Percentiles rank a stretch among this genome's conserved stretches.
Conservation (phyloP, 2,329 filamentous ascomycete species). For the Raffaelea ambrosiae region DNA sequence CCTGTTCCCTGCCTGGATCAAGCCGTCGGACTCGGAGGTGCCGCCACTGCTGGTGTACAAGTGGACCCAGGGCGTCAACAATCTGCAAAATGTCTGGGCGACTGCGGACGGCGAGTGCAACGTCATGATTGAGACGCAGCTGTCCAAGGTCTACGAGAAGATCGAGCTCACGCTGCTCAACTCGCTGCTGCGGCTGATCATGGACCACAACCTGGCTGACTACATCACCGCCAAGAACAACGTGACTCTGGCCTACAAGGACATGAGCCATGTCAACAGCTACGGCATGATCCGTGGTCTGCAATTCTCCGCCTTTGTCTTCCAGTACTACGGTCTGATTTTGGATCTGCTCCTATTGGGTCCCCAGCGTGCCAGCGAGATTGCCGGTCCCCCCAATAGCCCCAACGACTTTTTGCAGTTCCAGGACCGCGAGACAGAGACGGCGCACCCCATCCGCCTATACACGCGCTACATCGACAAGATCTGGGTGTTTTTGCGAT, state of each 20-base stretch:
- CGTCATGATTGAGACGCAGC: constrained; percentile 94
- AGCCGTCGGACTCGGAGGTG: constrained; percentile 96
- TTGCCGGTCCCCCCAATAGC: constrained; percentile 85
- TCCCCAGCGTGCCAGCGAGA: constrained; percentile 92
- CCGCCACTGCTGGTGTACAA: constrained; percentile 93
- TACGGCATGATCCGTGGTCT: constrained; percentile 97
- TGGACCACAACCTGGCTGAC: constrained; percentile 98
- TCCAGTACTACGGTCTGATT: constrained; percentile 96
- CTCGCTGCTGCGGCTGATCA: constrained; percentile 84
- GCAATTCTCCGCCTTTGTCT: constrained; percentile 97
- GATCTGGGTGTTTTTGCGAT: constrained; percentile 96
- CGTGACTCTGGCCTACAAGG: constrained; percentile 97
- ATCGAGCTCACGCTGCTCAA: constrained; percentile 95
- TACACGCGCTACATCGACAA: constrained; percentile 97
- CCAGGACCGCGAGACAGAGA: constrained; percentile 85
- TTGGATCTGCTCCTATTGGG: constrained; percentile 88
- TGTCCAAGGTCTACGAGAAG: constrained; percentile 99
- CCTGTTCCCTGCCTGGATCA: constrained; percentile 97
- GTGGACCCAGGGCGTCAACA: constrained; percentile 99
- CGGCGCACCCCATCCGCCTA: constrained; percentile 88
- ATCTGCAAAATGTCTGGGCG: constrained; percentile 91
- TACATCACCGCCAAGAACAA: constrained; percentile 99
- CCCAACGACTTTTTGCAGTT: constrained; percentile 98
- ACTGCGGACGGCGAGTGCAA: constrained; percentile 92
- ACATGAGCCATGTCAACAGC: constrained; percentile 99